A percentile compares a stretch with the other conserved stretches of the same genome.
Evolutionary conservation across 345 rosid species (phyloP).

Genomic region (Salix exigua): DNA sequence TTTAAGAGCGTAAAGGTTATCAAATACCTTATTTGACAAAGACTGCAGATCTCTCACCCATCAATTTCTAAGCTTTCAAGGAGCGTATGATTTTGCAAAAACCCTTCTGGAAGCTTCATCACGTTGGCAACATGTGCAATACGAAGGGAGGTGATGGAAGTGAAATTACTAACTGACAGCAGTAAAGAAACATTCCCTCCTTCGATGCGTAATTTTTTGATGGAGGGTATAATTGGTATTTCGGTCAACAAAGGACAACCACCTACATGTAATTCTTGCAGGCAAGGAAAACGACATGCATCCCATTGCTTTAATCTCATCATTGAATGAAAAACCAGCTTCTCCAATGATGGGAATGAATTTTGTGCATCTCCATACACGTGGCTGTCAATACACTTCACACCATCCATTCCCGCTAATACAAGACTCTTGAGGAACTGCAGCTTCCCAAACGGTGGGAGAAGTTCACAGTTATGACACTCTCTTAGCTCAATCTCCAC

Average conservation of each 20-base stretch:
- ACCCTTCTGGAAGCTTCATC: background rate
- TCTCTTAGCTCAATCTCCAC: background rate
- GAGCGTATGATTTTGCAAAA: background rate
- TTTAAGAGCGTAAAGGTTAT: constrained; percentile 5
- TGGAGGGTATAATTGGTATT: background rate
- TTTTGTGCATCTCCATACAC: background rate
- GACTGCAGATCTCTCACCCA: background rate
- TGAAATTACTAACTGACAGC: background rate
- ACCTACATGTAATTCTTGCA: background rate
- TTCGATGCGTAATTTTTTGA: background rate
- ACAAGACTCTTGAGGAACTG: background rate
- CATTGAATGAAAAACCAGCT: background rate
- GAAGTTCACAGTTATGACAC: background rate
- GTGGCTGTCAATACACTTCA: background rate
- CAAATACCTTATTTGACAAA: background rate
- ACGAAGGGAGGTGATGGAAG: background rate
- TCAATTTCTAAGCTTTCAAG: background rate
- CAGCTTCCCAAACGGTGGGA: constrained; percentile 10
- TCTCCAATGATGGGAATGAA: constrained; percentile 1
- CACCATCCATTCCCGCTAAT: background rate
- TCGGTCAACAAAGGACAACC: background rate
- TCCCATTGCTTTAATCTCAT: background rate
- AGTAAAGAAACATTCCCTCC: background rate
- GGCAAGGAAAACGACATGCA: background rate
- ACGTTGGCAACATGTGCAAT: background rate